Conservation (phyloP, 1,284 basidiomycete genomes). For the Megacollybia platyphylla region DNA sequence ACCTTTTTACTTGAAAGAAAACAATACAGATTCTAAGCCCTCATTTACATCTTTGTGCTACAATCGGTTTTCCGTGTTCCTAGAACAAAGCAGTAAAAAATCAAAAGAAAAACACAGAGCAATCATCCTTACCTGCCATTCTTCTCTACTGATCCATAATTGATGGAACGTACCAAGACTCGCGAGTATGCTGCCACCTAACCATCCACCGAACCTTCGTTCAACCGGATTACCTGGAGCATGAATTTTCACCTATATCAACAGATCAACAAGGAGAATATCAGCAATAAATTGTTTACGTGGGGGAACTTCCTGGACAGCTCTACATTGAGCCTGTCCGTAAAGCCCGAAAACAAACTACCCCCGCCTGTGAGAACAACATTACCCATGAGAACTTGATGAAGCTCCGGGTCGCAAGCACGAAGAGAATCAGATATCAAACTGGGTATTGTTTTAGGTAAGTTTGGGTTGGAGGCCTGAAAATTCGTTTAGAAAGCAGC, state of each 20-base stretch:
- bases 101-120: constrained; percentile 11
- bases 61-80: constrained; percentile 71
- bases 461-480: constrained; percentile 51
- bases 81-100: constrained; percentile 14
- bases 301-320: constrained; percentile 69
- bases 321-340: constrained; percentile 78
- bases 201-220: constrained; percentile 82
- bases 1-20: neutral
- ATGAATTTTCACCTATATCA: constrained; percentile 66
- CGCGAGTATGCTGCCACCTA: constrained; percentile 87
- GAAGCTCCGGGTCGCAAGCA: constrained; percentile 85
- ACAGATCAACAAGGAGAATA: constrained; percentile 1
- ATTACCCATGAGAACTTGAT: constrained; percentile 82
- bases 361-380: constrained; percentile 93
- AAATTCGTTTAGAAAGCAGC: constrained; percentile 1
- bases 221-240: constrained; percentile 83
- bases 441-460: constrained; percentile 66
- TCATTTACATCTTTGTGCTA: constrained; percentile 71
- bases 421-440: constrained; percentile 74
- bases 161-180: constrained; percentile 96
- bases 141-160: constrained; percentile 85
- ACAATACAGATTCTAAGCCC: neutral
- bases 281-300: constrained; percentile 31
- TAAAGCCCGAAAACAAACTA: constrained; percentile 76
- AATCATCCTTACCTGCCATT: constrained; percentile 57